phyloP scores from a whole-genome alignment of 2,329 filamentous ascomycete genomes.

The Colletotrichum trifolii region DNA sequence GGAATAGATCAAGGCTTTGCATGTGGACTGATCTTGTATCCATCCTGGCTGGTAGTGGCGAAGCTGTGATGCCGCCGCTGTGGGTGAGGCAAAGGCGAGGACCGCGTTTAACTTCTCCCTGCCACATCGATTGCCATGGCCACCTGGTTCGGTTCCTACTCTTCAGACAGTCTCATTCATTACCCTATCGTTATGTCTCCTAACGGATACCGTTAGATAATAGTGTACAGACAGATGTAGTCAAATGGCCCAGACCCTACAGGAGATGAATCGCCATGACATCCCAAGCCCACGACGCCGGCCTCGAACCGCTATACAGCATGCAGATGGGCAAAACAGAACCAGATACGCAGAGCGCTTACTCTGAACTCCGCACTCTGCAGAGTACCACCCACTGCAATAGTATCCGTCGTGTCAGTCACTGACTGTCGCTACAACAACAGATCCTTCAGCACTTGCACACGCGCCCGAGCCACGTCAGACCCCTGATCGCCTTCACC shows the following conservation, averaged over 20 bases:
- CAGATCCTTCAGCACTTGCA: conserved; percentile 68
- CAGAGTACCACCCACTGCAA: not conserved
- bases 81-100: too few species aligned
- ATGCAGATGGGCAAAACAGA: too few species aligned
- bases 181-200: not conserved
- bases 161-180: not conserved
- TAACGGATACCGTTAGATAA: not conserved
- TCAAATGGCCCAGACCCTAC: too few species aligned
- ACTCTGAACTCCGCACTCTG: too few species aligned
- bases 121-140: too few species aligned
- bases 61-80: not conserved
- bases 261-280: too few species aligned
- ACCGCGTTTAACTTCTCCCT: too few species aligned
- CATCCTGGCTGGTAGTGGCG: not conserved
- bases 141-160: too few species aligned
- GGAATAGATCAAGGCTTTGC: not conserved
- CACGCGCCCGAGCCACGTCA: conserved; percentile 68
- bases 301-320: too few species aligned
- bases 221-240: not conserved
- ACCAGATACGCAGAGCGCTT: too few species aligned
- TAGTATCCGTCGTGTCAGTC: not conserved
- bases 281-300: too few species aligned
- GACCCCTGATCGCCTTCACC: conserved; percentile 65
- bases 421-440: conserved; percentile 42
- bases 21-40: not conserved